Conservation (phyloP, 257 asterid species). For the Striga asiatica region DNA sequence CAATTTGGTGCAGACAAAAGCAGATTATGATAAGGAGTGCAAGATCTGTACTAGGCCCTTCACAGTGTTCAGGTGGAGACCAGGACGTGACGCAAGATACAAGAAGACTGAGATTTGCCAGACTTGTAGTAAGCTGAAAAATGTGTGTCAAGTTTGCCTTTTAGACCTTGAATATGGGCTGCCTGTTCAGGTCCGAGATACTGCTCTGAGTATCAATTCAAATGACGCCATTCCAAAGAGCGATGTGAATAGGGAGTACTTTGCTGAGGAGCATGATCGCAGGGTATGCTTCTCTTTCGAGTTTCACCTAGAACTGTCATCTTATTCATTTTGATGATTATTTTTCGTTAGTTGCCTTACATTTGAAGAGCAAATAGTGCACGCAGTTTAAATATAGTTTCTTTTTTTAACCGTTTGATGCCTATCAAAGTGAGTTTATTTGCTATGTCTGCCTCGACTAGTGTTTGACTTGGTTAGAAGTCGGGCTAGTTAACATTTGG, state of each 20-base stretch:
- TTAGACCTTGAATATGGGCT: constrained; percentile 94
- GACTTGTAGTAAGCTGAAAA: constrained; percentile 93
- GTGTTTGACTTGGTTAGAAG: neutral
- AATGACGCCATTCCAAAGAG: constrained; percentile 96
- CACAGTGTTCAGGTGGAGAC: constrained; percentile 97
- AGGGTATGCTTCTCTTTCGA: constrained; percentile 35
- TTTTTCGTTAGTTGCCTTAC: neutral
- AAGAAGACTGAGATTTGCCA: constrained; percentile 94
- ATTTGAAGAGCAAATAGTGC: neutral
- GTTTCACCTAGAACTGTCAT: neutral
- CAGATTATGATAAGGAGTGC: constrained; percentile 96
- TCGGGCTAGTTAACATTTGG: neutral
- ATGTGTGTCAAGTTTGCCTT: constrained; percentile 98
- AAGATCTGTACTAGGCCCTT: constrained; percentile 94
- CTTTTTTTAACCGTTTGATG: neutral
- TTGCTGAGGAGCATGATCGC: constrained; percentile 98
- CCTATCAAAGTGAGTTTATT: neutral
- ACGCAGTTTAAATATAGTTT: neutral
- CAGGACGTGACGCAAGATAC: constrained; percentile 98
- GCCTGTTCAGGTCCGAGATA: constrained; percentile 97
- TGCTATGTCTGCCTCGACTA: neutral
- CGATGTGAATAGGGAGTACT: constrained; percentile 89
- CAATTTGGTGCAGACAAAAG: constrained; percentile 54
- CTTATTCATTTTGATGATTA: neutral
- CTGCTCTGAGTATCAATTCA: constrained; percentile 77